phyloP scores from a whole-genome alignment of 2,329 filamentous ascomycete species.

The Aspergillus nomiae region DNA sequence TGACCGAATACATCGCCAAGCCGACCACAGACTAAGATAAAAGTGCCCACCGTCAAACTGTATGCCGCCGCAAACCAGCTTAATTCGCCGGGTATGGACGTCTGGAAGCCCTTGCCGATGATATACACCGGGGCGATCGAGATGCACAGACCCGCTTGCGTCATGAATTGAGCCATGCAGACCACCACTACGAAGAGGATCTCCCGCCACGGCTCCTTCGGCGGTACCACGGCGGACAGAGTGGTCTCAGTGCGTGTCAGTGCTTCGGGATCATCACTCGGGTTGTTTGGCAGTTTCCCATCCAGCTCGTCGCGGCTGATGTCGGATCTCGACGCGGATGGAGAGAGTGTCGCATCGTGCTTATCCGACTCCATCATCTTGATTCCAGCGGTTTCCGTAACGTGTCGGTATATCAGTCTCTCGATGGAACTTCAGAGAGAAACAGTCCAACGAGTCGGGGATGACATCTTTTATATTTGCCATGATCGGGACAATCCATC shows the following conservation, averaged over 20 bases:
- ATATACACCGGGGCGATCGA: constrained; percentile 51
- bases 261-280: constrained; percentile 14
- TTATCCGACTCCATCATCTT: neutral
- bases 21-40: constrained; percentile 39
- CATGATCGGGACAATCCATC: neutral
- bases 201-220: constrained; percentile 24
- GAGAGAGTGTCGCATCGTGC: neutral
- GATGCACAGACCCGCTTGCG: constrained; percentile 50
- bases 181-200: constrained; percentile 32
- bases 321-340: neutral
- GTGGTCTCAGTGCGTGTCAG: constrained; percentile 18
- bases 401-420: neutral
- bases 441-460: neutral
- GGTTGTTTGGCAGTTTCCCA: constrained; percentile 2
- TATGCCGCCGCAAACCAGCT: constrained; percentile 62
- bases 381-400: neutral
- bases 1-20: constrained; percentile 43
- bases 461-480: neutral
- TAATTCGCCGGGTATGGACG: constrained; percentile 45
- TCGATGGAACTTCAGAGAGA: neutral
- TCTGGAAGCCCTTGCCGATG: constrained; percentile 51
- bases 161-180: constrained; percentile 42
- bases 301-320: neutral
- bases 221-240: constrained; percentile 16
- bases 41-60: constrained; percentile 45